phyloP scores from a whole-genome alignment of 305 asterid genomes.

The Fraxinus floribunda region DNA sequence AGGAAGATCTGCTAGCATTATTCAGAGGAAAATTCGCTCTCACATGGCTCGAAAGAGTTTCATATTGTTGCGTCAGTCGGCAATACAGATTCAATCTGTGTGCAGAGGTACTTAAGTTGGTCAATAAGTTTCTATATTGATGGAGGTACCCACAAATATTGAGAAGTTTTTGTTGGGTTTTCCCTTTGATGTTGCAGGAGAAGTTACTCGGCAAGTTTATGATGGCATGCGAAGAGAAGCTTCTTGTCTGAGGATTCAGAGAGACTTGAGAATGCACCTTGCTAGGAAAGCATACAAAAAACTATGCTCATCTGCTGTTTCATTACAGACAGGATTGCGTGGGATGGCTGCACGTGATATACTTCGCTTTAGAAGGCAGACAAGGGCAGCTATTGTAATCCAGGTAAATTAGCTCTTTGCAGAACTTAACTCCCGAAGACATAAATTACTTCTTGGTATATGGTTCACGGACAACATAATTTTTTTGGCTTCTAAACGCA shows the following conservation, averaged over 20 bases:
- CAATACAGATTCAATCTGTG: slow-evolving; percentile 63
- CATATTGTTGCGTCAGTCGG: slow-evolving; percentile 56
- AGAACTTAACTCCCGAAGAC: slow-evolving; percentile 1
- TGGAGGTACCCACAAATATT: slow-evolving; percentile 2
- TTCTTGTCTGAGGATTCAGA: slow-evolving; percentile 69
- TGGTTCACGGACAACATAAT: neutral
- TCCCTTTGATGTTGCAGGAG: slow-evolving; percentile 48
- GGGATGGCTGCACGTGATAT: slow-evolving; percentile 87
- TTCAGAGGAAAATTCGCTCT: slow-evolving; percentile 83
- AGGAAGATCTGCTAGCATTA: slow-evolving; percentile 88
- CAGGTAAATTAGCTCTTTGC: slow-evolving; percentile 27
- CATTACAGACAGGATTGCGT: slow-evolving; percentile 79
- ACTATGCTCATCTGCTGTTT: slow-evolving; percentile 57
- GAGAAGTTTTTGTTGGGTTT: slow-evolving; percentile 21
- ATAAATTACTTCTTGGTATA: neutral
- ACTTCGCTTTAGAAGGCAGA: slow-evolving; percentile 75
- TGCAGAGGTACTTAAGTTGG: slow-evolving; percentile 69
- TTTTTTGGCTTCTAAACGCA: neutral
- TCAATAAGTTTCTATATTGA: slow-evolving; percentile 9
- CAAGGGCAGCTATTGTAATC: slow-evolving; percentile 61
- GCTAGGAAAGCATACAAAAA: slow-evolving; percentile 69
- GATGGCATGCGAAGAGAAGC: slow-evolving; percentile 72
- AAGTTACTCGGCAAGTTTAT: slow-evolving; percentile 61
- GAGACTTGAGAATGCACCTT: slow-evolving; percentile 66
- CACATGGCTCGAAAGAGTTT: slow-evolving; percentile 67